Base-by-base conservation (phyloP, 2,329 filamentous ascomycete genomes). In the Xylariaceae sp. region DNA sequence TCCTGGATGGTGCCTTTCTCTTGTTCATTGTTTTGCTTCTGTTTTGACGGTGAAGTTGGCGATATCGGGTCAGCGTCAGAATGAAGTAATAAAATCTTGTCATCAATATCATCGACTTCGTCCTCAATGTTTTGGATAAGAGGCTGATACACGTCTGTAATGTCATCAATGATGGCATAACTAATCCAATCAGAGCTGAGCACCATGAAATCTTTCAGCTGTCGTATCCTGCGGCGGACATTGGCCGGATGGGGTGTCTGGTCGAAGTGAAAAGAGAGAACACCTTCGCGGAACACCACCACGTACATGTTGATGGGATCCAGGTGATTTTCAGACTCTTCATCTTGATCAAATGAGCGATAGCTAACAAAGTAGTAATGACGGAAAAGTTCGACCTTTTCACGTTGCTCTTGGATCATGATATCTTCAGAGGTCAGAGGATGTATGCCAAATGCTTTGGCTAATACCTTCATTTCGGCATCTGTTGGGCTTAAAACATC, bases 301-400 rank as follows among this genome's bases (percentile, higher is more conserved):
- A 97, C 88, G 65, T 97, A 99, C 81, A 99, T 90, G 71, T 97
- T 96, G 65, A 99, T 89, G 1, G 94, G 93, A 63, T 97, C 90
- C 42, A 99, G 80, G 68, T 95, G 96, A 66, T 95, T 86, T 51
- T 94, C 89, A 67, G 86, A 96, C 61, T 87, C 87, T 55, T 85
- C 84, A 66, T 99, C 94, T 69, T 97, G 94, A 68, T 99, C 94
- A 66, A 99, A 99, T 0, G 91, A 95, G 14, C 94, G 88, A 70
- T 99, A 99, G 69, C 96, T 97, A 73, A 99, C 90, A 65, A 99
- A 97, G 71, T 99, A 99, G 74, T 99, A 99, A 68, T 96, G 89
- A 33, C 90, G 87, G 77, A 99, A 99, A 1, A 99, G 79, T 69
- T 99, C 94, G 1, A 99, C 94, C 73, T 99, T 99, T 67, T 99